A percentile compares a stretch with the other conserved stretches of the same genome.
These are phyloP conservation scores for Nitzschia sp. DNA, from an alignment of 108 stramenopile species.

Conservation along the genomic window DNA sequence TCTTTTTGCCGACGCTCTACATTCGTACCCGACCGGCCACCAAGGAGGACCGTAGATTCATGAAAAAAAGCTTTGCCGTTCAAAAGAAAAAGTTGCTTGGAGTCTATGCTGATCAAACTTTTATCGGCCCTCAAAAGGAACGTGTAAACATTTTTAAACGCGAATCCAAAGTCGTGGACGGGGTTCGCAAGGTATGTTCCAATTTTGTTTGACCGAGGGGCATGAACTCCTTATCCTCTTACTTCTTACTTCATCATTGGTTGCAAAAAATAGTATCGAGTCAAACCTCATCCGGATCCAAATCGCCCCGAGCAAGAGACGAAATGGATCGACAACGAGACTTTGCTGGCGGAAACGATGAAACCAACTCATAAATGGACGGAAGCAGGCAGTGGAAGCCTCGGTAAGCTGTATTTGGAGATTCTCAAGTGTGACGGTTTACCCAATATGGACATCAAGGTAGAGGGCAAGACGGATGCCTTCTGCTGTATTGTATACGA, in stretches of 20 bases:
- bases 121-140: constrained; percentile 14
- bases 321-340: constrained; percentile 54
- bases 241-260: neutral
- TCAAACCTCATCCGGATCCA: constrained; percentile 72
- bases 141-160: constrained; percentile 11
- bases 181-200: constrained; percentile 7
- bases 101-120: constrained; percentile 30
- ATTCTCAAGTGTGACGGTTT: constrained; percentile 61
- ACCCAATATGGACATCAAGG: constrained; percentile 46
- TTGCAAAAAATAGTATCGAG: constrained; percentile 33
- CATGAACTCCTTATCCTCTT: neutral
- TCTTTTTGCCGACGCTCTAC: constrained; percentile 11
- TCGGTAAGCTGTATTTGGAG: constrained; percentile 66
- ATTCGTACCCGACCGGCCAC: constrained; percentile 26
- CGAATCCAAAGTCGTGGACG: constrained; percentile 26
- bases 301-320: constrained; percentile 46
- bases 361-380: constrained; percentile 59
- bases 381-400: constrained; percentile 58
- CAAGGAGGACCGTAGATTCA: constrained; percentile 12
- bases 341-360: constrained; percentile 45
- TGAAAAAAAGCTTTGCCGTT: constrained; percentile 9
- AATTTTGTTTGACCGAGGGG: too few relatives aligned
- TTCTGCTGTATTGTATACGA: constrained; percentile 66
- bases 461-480: constrained; percentile 54
- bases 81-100: constrained; percentile 23